These are phyloP conservation scores for Aspergillus baeticus DNA, from an alignment of 495 filamentous ascomycete species.

Conservation along the genomic window DNA sequence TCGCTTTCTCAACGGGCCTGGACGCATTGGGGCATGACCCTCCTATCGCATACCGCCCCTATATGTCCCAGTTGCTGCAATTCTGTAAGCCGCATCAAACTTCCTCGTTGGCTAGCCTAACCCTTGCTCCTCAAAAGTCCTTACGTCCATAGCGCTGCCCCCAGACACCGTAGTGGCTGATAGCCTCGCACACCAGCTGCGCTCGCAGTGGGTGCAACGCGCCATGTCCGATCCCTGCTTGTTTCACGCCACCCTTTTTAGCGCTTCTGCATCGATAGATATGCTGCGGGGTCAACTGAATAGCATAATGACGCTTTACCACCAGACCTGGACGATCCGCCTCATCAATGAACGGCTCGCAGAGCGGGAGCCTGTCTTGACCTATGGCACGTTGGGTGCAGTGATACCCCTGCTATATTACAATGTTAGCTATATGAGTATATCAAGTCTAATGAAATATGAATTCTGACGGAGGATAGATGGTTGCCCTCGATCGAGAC, in stretches of 20 bases:
- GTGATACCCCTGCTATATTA: neutral
- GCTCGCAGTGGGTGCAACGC: neutral
- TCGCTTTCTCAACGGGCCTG: too few relatives aligned
- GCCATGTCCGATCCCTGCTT: neutral
- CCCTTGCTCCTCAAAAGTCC: neutral
- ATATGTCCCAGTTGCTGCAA: neutral
- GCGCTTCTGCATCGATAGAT: constrained; percentile 1
- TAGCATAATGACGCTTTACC: neutral
- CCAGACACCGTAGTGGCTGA: neutral
- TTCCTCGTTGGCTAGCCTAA: neutral
- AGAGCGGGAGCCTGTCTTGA: neutral
- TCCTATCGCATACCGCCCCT: neutral
- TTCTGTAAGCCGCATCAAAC: neutral
- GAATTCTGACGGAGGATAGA: neutral
- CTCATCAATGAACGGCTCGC: neutral
- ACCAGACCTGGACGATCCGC: neutral
- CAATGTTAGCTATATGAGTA: neutral
- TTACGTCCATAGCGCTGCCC: neutral
- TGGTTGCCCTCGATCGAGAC: neutral
- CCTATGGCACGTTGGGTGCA: neutral
- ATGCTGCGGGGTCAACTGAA: neutral
- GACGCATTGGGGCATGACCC: neutral
- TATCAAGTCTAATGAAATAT: too few relatives aligned
- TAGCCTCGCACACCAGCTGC: neutral
- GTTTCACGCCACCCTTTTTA: neutral